Percentiles rank a stretch among this genome's conserved stretches.
phyloP scores from a whole-genome alignment of 2,329 filamentous ascomycete species.

The Calonectria ilicicola region DNA sequence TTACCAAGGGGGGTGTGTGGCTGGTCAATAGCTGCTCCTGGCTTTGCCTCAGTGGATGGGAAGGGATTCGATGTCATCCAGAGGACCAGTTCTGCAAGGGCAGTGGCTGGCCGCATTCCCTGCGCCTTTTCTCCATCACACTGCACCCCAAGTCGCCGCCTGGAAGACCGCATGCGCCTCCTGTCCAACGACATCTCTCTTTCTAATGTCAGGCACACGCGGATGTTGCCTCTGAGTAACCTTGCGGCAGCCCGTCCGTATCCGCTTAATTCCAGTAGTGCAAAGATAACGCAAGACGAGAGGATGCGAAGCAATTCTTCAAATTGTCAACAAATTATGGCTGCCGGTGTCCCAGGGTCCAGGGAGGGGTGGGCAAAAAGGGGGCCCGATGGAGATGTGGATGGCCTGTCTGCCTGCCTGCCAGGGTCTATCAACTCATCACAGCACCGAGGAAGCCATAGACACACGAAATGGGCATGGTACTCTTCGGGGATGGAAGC shows the following conservation, averaged over 20 bases:
- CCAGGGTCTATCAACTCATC: constrained; percentile 35
- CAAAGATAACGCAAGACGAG: constrained; percentile 2
- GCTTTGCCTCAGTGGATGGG: constrained; percentile 9
- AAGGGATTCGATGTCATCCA: background rate
- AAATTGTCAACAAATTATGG: constrained; percentile 20
- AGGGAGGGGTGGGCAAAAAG: constrained; percentile 34
- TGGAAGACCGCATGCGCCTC: constrained; percentile 3
- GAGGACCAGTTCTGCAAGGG: constrained; percentile 38
- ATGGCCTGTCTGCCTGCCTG: constrained; percentile 32
- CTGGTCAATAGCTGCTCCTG: background rate
- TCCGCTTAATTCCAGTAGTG: constrained; percentile 17
- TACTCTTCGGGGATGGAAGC: constrained; percentile 2
- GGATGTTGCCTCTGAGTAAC: constrained; percentile 6
- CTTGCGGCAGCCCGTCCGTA: constrained; percentile 12
- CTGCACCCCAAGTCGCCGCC: constrained; percentile 18
- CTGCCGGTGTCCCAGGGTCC: constrained; percentile 6
- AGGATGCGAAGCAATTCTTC: constrained; percentile 8
- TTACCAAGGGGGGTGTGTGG: constrained; percentile 1
- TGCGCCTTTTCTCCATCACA: constrained; percentile 42
- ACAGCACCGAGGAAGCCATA: constrained; percentile 13
- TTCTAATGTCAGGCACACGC: background rate
- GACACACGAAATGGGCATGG: background rate
- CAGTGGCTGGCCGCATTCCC: constrained; percentile 36
- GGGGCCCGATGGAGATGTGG: constrained; percentile 28
- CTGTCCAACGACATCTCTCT: background rate